A percentile compares a stretch with the other conserved stretches of the same genome.
These are phyloP conservation scores for Pichia sp. DNA, from an alignment of 1,139 yeast genomes.

Conservation along the genomic window DNA sequence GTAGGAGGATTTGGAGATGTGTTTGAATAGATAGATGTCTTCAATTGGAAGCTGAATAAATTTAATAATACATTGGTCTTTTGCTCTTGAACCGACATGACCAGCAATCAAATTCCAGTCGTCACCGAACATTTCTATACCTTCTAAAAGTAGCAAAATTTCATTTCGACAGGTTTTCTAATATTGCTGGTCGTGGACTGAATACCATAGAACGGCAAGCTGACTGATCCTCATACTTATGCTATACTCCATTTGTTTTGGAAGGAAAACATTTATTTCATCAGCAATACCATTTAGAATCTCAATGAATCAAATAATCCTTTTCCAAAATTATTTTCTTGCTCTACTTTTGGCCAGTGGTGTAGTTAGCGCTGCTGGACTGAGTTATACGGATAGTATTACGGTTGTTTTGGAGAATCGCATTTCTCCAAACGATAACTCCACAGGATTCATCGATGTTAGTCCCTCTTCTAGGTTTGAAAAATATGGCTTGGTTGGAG, in stretches of 20 bases:
- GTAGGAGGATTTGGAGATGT: conserved; percentile 32
- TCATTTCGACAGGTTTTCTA: conserved; percentile 47
- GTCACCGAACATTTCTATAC: conserved; percentile 79
- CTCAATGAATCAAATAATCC: background rate
- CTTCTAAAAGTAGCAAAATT: conserved; percentile 76
- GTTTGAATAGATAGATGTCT: conserved; percentile 67
- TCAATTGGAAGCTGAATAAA: conserved; percentile 93
- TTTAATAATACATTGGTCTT: conserved; percentile 83
- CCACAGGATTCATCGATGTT: too few species aligned
- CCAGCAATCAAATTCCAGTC: conserved; percentile 87
- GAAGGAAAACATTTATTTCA: background rate
- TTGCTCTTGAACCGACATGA: conserved; percentile 81
- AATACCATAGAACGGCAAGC: background rate
- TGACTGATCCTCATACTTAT: background rate
- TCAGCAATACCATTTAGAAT: background rate
- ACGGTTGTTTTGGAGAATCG: background rate
- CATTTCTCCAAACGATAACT: background rate
- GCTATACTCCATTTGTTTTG: background rate
- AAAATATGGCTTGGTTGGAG: too few species aligned
- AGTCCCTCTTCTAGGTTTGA: too few species aligned
- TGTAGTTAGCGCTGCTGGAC: background rate
- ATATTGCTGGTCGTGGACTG: background rate
- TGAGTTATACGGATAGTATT: background rate
- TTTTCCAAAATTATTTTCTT: background rate
- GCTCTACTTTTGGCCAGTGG: background rate